Evolutionary conservation across 805 yeast genomes (phyloP), one percentile per base, ranked within the genome.

Genomic region (Ogataea thermomethanolica): DNA sequence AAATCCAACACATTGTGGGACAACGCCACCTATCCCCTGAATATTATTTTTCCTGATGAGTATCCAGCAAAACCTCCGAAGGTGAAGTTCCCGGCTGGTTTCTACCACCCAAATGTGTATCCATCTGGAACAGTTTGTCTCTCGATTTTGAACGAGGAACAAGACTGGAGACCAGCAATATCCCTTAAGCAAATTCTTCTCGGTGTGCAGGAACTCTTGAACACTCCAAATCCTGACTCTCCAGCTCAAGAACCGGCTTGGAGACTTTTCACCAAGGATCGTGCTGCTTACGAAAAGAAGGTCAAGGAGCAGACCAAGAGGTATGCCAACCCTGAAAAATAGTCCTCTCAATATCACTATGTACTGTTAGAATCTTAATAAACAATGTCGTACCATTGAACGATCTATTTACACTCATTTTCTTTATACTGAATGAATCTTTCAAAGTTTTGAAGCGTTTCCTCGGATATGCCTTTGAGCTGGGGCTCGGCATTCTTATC

Each of bases 191-290:
- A 91, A 59, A 83, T 93, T 43, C 81, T 84, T 2, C 67, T 89
- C 46, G 99, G 99, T 5, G 80, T 93, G 37, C 99, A 93, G 64
- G 96, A 90, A 61, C 71, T 93, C 40, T 70, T 93, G 45, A 86
- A 84, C 55, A 74, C 80, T 26, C 99, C 99, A 26, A 93, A 93
- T 59, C 95, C 95, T 15, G 81, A 81, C 46, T 89, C 97, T 0
- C 99, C 99, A 2, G 99, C 99, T 0, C 99, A 93, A 65, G 93
- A 88, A 50, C 95, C 95, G 3, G 98, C 99, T 2, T 93, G 90
- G 87, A 82, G 82, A 62, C 87, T 91, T 0, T 90, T 78, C 57
- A 75, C 76, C 13, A 79, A 78, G 58, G 86, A 88, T 59, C 75
- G 74, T 55, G 68, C 70, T 0, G 66, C 74, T 29, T 93, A 93